Evolutionary conservation across 2,329 filamentous ascomycete genomes (phyloP).

Genomic region (Lecanicillium sp.): DNA sequence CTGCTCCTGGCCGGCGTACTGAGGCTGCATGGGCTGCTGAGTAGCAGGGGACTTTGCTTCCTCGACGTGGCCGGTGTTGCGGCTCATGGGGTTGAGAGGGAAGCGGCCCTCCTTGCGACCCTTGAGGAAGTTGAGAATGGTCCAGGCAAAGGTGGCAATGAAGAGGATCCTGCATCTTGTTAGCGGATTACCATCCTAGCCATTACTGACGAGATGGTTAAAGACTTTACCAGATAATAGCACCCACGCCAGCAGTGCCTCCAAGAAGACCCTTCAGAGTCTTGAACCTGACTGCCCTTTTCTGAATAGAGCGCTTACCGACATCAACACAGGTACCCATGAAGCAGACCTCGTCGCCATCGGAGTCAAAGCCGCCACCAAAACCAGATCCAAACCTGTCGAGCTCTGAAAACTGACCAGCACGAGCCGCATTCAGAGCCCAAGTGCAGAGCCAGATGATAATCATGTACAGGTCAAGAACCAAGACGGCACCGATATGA

Average conservation of each 20-base stretch:
- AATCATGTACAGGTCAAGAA: constrained; percentile 33
- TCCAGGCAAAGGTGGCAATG: constrained; percentile 27
- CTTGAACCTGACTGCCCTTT: not conserved
- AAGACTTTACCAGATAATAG: constrained; percentile 29
- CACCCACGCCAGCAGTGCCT: constrained; percentile 34
- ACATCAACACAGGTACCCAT: constrained; percentile 15
- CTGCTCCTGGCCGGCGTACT: constrained; percentile 5
- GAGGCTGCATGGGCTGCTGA: constrained; percentile 20
- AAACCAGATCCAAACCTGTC: not conserved
- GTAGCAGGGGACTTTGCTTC: constrained; percentile 11
- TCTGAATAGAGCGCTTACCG: constrained; percentile 4
- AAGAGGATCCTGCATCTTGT: constrained; percentile 26
- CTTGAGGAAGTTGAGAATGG: constrained; percentile 23
- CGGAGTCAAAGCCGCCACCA: not conserved
- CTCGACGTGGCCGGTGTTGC: constrained; percentile 22
- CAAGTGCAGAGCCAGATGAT: constrained; percentile 39
- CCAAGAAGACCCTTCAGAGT: constrained; percentile 17
- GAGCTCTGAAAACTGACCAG: not conserved
- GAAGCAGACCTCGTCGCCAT: constrained; percentile 1
- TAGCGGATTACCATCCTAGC: constrained; percentile 4
- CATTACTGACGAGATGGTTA: too few species aligned
- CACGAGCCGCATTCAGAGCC: constrained; percentile 7
- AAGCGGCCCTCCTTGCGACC: constrained; percentile 31
- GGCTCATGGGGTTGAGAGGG: constrained; percentile 9
- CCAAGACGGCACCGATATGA: constrained; percentile 35